Evolutionary conservation across 2,329 filamentous ascomycete species (phyloP), one percentile per base, ranked within the genome.

Genomic region (Colletotrichum neosansevieriae): DNA sequence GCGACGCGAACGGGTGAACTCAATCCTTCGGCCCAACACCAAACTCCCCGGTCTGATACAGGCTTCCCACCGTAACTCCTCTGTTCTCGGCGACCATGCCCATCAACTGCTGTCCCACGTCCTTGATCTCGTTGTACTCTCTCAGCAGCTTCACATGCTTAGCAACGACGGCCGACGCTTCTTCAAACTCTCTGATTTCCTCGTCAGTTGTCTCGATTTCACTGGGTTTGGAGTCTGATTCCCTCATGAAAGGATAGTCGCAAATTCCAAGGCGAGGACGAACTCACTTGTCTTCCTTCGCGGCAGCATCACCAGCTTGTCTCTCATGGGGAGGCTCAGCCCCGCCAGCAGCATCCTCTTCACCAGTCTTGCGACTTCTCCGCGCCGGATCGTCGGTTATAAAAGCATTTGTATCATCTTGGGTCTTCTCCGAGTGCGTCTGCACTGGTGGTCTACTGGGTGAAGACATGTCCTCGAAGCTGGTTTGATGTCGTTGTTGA

Each of bases 81-180:
- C 73, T 71, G 24, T 79, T 77, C 40, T 81, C 79, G 1, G 79
- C 79, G 6, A 81, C 72, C 12, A 80, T 69, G 4, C 79, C 78
- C 47, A 81, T 80, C 21, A 81, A 71, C 67, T 80, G 76, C 71
- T 80, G 79, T 3, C 75, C 77, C 9, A 78, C 74, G 32, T 81
- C 79, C 45, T 79, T 80, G 47, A 78, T 72, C 32, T 80, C 76
- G 72, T 81, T 81, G 73, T 81, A 81, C 44, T 77, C 72, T 36
- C 75, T 73, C 15, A 81, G 71, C 50, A 69, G 38, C 57, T 15
- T 51, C 38, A 69, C 57, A 34, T 69, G 67, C n/a, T 38, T 51
- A 32, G 66, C 61, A 5, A 69, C 61, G 12, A 40, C 61, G 1
- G 66, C 56, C 1, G 66, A 65, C 0, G 66, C 66, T 42, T 69